A percentile compares a stretch with the other conserved stretches of the same genome.
phyloP scores from a whole-genome alignment of 2,329 filamentous ascomycete genomes.

The Bipolaris bicolor region DNA sequence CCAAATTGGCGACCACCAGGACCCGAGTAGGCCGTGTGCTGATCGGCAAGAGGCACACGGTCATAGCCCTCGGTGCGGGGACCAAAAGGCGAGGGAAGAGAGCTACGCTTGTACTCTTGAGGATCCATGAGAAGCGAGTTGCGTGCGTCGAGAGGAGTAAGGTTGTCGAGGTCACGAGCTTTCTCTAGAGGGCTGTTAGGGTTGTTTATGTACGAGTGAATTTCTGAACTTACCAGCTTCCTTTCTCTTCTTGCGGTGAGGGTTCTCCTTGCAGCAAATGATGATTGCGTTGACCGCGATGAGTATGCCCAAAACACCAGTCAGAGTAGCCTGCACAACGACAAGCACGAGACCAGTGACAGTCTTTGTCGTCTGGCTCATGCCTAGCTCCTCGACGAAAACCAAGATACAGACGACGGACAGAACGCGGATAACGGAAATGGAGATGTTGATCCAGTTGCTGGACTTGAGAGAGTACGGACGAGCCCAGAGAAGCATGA shows the following conservation, averaged over 20 bases:
- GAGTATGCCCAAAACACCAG: slow-evolving; percentile 80
- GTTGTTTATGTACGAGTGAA: slow-evolving; percentile 6
- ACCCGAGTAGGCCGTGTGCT: slow-evolving; percentile 38
- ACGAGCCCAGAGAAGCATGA: slow-evolving; percentile 79
- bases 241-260: slow-evolving; percentile 86
- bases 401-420: slow-evolving; percentile 89
- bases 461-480: slow-evolving; percentile 87
- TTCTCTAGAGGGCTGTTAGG: slow-evolving; percentile 66
- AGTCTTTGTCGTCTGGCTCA: slow-evolving; percentile 90
- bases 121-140: slow-evolving; percentile 82
- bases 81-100: slow-evolving; percentile 38
- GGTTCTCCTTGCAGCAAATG: slow-evolving; percentile 83
- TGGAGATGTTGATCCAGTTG: slow-evolving; percentile 92
- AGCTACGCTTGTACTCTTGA: slow-evolving; percentile 52
- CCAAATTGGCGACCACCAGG: slow-evolving; percentile 29
- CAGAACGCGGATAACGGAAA: slow-evolving; percentile 85
- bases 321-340: slow-evolving; percentile 85
- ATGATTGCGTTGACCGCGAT: slow-evolving; percentile 90
- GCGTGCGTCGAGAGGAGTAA: slow-evolving; percentile 85
- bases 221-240: slow-evolving; percentile 73
- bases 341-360: slow-evolving; percentile 92
- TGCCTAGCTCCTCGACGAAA: slow-evolving; percentile 91
- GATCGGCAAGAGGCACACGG: slow-evolving; percentile 45
- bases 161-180: slow-evolving; percentile 76
- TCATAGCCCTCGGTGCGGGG: slow-evolving; percentile 45